Evolutionary conservation across 306 rosid genomes (phyloP), one percentile per base, ranked within the genome.

Genomic region (Canavalia gladiata): DNA sequence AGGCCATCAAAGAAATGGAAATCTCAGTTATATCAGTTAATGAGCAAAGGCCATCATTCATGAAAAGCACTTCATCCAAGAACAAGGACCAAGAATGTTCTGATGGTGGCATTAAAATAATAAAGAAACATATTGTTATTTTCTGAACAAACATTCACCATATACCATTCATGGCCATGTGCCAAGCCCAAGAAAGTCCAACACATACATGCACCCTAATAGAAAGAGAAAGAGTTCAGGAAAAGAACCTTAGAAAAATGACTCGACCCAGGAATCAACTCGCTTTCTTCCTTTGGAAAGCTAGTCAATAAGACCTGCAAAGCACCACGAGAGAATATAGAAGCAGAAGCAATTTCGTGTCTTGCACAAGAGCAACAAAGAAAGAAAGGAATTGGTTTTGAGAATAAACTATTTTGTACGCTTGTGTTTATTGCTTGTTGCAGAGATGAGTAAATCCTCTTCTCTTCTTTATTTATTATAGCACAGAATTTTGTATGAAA

Each of bases 381-480:
- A 79, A 57, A 60, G 67, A 80, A 78, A 77, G 77, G 80, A 74
- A 83, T 79, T 70, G 42, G 39, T n/a, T 49, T 81, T 51, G 76
- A 80, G 88, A 87, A 87, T 66, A 81, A 82, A 81, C 87, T 84
- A 76, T 81, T 55, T 79, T 82, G 84, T 88, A 89, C 87, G 92
- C 68, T 86, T 85, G 81, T 79, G 86, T 82, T 80, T 83, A 80
- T 78, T 77, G 74, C 87, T 81, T 71, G 85, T 52, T 60, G 81
- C 86, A 47, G 85, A 73, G 68, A 64, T 58, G 87, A 85, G 82
- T 69, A 54, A 69, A 41, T 65, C 37, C 28, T 41, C 57, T 37
- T 63, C 49, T 54, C 31, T 55, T 9, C 7, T 51, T 37, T 37
- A n/a, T 79, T 69, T 70, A 55, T 45, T 4, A 25, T 4, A 50